These are phyloP conservation scores for Phialophora verrucosa DNA, from an alignment of 2,329 filamentous ascomycete genomes.

Conservation along the genomic window DNA sequence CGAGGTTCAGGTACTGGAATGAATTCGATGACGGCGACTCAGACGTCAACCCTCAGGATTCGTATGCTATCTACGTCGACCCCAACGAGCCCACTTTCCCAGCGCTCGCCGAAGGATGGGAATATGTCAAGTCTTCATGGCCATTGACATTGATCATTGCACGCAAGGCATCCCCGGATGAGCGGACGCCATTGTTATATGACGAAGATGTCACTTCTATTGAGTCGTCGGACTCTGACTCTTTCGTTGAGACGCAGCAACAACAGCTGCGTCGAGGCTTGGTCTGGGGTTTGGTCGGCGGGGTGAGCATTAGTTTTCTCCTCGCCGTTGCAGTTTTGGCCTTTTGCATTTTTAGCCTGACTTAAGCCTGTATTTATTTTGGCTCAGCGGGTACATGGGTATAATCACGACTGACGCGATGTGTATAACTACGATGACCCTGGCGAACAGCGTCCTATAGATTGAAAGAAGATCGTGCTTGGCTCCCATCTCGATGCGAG, in stretches of 20 bases:
- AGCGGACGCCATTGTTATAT: slow-evolving; percentile 10
- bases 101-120: slow-evolving; percentile 60
- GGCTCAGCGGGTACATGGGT: neutral
- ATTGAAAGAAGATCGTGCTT: neutral
- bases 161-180: neutral
- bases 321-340: slow-evolving; percentile 10
- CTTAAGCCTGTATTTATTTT: neutral
- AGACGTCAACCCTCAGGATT: slow-evolving; percentile 62
- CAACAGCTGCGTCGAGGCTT: slow-evolving; percentile 8
- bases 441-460: neutral
- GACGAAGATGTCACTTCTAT: slow-evolving; percentile 12
- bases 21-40: slow-evolving; percentile 81
- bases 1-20: slow-evolving; percentile 70
- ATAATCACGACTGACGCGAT: neutral
- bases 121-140: slow-evolving; percentile 4
- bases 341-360: slow-evolving; percentile 7
- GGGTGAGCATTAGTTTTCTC: slow-evolving; percentile 5
- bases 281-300: slow-evolving; percentile 16
- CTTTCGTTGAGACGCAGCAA: slow-evolving; percentile 8
- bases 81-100: slow-evolving; percentile 70
- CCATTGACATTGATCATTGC: slow-evolving; percentile 1
- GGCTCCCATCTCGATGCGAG: neutral
- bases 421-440: neutral
- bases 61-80: slow-evolving; percentile 76
- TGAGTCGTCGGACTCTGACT: slow-evolving; percentile 14